These are phyloP conservation scores for Leptodermis oblonga DNA, from an alignment of 257 asterid genomes.

Conservation along the genomic window DNA sequence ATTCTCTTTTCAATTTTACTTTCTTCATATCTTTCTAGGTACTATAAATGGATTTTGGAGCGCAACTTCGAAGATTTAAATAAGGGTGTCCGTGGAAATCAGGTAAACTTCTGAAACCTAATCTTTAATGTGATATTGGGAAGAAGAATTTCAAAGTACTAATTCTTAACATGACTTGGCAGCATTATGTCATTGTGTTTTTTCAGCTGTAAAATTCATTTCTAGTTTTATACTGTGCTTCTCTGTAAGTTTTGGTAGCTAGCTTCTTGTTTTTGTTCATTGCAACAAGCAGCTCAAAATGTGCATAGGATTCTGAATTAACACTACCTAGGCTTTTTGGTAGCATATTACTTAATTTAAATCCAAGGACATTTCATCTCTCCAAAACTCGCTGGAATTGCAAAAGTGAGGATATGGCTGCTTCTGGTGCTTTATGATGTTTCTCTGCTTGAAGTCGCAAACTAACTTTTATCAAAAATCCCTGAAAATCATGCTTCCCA, in stretches of 20 bases:
- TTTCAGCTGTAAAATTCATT: not conserved
- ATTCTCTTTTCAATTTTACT: constrained; percentile 1
- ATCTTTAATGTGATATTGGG: not conserved
- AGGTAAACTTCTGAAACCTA: constrained; percentile 42
- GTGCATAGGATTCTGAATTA: not conserved
- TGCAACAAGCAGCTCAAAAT: not conserved
- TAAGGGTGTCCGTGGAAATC: constrained; percentile 99
- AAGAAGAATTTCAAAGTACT: not conserved
- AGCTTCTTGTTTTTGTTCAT: not conserved
- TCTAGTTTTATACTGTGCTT: not conserved
- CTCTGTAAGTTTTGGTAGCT: not conserved
- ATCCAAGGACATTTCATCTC: not conserved
- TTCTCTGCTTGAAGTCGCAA: not conserved
- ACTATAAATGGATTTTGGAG: constrained; percentile 98
- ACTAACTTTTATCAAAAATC: not conserved
- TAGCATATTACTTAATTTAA: not conserved
- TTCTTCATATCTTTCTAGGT: constrained; percentile 39
- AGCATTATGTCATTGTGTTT: not conserved
- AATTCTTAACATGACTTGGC: not conserved
- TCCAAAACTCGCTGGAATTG: not conserved
- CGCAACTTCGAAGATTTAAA: constrained; percentile 96
- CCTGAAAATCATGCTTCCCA: not conserved
- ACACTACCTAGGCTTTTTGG: not conserved
- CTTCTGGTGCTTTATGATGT: not conserved
- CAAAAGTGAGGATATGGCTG: not conserved